phyloP scores from a whole-genome alignment of 2,329 filamentous ascomycete genomes.

The Fusarium succisae region DNA sequence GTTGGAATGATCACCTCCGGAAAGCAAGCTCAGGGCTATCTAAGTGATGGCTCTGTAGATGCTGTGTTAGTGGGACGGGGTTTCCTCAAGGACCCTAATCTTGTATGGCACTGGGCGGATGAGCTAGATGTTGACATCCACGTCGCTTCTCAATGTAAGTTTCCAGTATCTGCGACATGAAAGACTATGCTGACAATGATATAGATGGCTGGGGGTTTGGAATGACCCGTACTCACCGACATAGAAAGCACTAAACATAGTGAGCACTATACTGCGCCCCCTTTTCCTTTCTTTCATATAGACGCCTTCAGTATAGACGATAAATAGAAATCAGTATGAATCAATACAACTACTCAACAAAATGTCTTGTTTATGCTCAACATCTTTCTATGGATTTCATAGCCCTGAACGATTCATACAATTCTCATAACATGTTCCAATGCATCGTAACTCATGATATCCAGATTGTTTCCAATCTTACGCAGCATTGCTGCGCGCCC shows the following conservation, averaged over 20 bases:
- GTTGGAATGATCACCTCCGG: slow-evolving; percentile 58
- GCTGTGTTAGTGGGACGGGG: slow-evolving; percentile 57
- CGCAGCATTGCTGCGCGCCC: neutral
- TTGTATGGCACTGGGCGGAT: slow-evolving; percentile 63
- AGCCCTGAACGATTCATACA: neutral
- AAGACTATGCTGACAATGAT: neutral
- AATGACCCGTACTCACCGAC: slow-evolving; percentile 40
- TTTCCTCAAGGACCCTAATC: slow-evolving; percentile 65
- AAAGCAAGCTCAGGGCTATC: slow-evolving; percentile 55
- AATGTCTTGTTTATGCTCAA: neutral
- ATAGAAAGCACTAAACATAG: slow-evolving; percentile 26
- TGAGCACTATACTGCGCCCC: too few species aligned
- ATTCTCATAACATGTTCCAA: neutral
- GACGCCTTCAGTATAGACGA: neutral
- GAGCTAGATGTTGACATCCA: slow-evolving; percentile 58
- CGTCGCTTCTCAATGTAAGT: slow-evolving; percentile 50
- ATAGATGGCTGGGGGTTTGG: slow-evolving; percentile 41
- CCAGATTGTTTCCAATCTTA: slow-evolving; percentile 10
- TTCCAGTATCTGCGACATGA: neutral
- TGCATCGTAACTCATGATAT: slow-evolving; percentile 34
- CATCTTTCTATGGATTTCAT: neutral
- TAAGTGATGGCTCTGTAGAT: slow-evolving; percentile 57
- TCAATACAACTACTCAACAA: neutral
- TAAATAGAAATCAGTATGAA: neutral
- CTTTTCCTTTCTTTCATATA: neutral